A percentile compares a stretch with the other conserved stretches of the same genome.
phyloP scores from a whole-genome alignment of 2,329 filamentous ascomycete genomes.

The Botrytis medusae region DNA sequence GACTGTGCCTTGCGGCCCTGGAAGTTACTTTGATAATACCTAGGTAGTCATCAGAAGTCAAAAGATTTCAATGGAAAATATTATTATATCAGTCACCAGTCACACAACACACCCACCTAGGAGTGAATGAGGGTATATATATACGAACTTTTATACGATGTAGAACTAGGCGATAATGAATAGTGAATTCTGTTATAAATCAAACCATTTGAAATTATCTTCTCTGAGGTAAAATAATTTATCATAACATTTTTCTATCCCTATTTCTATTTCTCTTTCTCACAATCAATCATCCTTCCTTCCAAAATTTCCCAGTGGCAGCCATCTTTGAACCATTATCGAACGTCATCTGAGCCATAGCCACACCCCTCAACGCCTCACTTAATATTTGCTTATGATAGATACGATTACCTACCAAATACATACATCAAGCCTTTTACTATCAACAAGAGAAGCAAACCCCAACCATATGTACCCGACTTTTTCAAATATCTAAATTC shows the following conservation, averaged over 20 bases:
- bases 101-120: neutral
- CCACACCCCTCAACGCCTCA: conserved; percentile 7
- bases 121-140: neutral
- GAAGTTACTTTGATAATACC: neutral
- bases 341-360: conserved; percentile 17
- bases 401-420: neutral
- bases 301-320: neutral
- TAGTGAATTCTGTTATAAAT: neutral
- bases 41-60: neutral
- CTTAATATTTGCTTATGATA: conserved; percentile 8
- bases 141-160: neutral
- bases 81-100: neutral
- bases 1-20: neutral
- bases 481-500: neutral
- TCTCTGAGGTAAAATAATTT: neutral
- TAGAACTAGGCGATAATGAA: neutral
- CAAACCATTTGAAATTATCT: neutral
- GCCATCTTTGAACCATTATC: conserved; percentile 2
- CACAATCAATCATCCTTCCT: neutral
- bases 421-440: neutral
- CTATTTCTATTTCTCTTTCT: neutral
- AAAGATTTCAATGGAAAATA: conserved; percentile 3
- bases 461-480: neutral
- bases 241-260: neutral
- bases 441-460: neutral